These are phyloP conservation scores for Hypoxylon fuscum DNA, from an alignment of 495 filamentous ascomycete genomes.

Conservation along the genomic window DNA sequence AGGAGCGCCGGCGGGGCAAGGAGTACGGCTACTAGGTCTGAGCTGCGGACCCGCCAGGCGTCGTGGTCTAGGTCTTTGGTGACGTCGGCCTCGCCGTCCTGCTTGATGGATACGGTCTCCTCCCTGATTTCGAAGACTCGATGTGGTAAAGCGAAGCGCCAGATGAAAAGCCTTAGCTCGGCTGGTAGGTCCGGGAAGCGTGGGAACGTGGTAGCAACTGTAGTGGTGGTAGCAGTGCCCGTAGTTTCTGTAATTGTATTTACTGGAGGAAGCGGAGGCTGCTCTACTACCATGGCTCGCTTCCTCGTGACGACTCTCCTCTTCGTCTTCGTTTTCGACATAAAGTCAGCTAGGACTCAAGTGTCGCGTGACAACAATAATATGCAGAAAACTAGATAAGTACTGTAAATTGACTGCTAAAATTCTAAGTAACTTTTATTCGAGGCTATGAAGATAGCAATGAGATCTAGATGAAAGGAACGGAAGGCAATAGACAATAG, in stretches of 20 bases:
- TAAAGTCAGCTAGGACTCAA: background rate
- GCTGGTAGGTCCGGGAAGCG: slow-evolving; percentile 27
- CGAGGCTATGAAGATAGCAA: background rate
- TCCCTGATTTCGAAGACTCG: slow-evolving; percentile 36
- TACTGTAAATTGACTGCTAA: no score
- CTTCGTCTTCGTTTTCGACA: slow-evolving; percentile 1
- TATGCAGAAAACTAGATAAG: background rate
- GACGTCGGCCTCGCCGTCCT: slow-evolving; percentile 24
- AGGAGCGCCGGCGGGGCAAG: slow-evolving; percentile 27
- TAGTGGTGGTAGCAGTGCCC: background rate
- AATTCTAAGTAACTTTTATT: no score
- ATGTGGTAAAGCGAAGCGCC: slow-evolving; percentile 30
- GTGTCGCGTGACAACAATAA: background rate
- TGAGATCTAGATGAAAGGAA: background rate
- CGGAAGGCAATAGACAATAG: no score
- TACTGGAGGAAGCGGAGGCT: slow-evolving; percentile 1
- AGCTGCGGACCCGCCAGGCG: slow-evolving; percentile 22
- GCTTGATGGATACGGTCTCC: slow-evolving; percentile 23
- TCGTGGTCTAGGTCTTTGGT: slow-evolving; percentile 27
- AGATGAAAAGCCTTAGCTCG: slow-evolving; percentile 28
- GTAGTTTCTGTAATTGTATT: background rate
- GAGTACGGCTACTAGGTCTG: slow-evolving; percentile 31
- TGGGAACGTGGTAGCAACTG: slow-evolving; percentile 25
- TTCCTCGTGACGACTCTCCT: background rate
- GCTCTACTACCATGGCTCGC: slow-evolving; percentile 26